These are phyloP conservation scores for Fragilariopsis cylindrus DNA, from an alignment of 108 stramenopile species.

Conservation along the genomic window DNA sequence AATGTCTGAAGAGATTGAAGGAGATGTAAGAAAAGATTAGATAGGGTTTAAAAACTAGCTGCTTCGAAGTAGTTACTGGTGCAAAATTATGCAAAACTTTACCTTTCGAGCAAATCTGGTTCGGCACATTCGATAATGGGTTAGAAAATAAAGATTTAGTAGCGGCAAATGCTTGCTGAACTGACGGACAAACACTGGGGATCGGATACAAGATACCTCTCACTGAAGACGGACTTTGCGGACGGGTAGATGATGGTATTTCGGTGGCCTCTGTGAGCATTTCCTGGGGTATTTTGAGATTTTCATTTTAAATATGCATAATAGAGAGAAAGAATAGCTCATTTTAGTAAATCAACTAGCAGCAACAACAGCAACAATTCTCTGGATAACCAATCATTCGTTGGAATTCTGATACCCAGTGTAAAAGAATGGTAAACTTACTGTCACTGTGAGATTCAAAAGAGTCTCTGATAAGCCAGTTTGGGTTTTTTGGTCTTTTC, in stretches of 20 bases:
- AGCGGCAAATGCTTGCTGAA: constrained; percentile 13
- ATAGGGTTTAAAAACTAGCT: background rate
- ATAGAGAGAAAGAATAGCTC: background rate
- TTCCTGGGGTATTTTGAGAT: constrained; percentile 3
- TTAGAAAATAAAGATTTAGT: constrained; percentile 22
- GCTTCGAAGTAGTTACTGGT: too few relatives aligned
- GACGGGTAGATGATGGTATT: background rate
- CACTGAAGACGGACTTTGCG: constrained; percentile 30
- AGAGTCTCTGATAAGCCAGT: constrained; percentile 26
- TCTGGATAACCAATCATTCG: background rate
- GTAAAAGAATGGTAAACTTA: background rate
- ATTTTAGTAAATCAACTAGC: background rate
- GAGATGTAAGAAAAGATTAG: background rate
- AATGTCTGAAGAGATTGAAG: background rate
- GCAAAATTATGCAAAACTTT: background rate
- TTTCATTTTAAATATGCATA: background rate
- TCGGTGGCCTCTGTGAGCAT: constrained; percentile 5
- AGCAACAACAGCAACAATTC: background rate
- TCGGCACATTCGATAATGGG: constrained; percentile 27
- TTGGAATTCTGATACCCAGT: background rate
- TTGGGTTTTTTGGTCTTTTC: background rate
- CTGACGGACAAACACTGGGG: constrained; percentile 30
- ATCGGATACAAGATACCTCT: background rate
- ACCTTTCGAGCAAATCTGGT: constrained; percentile 20
- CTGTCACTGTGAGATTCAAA: constrained; percentile 35